These are phyloP conservation scores for Alectoria sarmentosa DNA, from an alignment of 495 filamentous ascomycete species.

Conservation along the genomic window DNA sequence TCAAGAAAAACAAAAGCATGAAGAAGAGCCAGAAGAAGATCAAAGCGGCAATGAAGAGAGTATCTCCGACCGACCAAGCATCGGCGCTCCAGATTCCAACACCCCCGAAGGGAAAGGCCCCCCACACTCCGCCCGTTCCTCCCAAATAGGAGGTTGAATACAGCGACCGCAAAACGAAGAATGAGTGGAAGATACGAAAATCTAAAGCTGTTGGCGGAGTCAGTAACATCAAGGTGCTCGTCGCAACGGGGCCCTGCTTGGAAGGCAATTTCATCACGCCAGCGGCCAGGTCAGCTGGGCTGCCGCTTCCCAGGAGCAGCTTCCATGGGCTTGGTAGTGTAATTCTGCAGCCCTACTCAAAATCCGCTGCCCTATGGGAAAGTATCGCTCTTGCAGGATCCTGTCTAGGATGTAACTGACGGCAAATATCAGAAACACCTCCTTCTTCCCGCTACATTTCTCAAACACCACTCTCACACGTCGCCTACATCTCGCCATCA, in stretches of 20 bases:
- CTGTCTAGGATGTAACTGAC: too few species aligned
- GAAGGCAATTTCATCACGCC: neutral
- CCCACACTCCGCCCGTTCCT: neutral
- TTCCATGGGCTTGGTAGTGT: neutral
- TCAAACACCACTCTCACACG: too few species aligned
- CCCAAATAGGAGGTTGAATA: neutral
- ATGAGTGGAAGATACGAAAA: neutral
- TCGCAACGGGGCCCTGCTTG: neutral
- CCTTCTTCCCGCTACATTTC: too few species aligned
- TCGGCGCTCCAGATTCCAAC: neutral
- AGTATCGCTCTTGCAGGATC: too few species aligned
- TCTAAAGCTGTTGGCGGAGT: neutral
- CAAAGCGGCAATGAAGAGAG: neutral
- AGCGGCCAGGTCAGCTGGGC: neutral
- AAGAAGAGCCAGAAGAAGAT: neutral
- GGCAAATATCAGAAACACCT: too few species aligned
- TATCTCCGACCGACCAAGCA: neutral
- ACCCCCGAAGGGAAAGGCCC: neutral
- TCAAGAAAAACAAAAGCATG: too few species aligned
- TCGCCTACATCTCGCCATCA: too few species aligned
- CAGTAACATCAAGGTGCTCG: neutral
- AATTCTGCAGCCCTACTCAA: too few species aligned
- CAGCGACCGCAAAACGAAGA: neutral
- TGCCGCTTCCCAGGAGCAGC: neutral
- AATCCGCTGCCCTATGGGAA: too few species aligned